These are phyloP conservation scores for Barbatosphaeria neglecta DNA, from an alignment of 495 filamentous ascomycete genomes.

Conservation along the genomic window DNA sequence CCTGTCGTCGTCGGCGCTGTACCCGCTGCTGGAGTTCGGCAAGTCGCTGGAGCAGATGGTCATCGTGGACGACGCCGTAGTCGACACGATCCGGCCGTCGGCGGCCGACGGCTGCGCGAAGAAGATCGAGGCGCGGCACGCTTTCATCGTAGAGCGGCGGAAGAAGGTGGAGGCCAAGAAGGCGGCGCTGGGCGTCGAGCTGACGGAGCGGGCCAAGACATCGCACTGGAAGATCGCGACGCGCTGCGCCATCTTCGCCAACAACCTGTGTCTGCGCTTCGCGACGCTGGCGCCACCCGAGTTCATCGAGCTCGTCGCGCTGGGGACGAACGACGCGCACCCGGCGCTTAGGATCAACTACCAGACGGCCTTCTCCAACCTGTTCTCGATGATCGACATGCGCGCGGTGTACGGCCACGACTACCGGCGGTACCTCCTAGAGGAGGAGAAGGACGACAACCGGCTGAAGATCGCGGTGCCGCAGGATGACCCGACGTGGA, in stretches of 20 bases:
- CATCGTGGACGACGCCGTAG: constrained; percentile 61
- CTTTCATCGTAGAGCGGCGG: constrained; percentile 61
- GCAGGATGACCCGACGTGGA: constrained; percentile 63
- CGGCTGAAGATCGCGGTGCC: constrained; percentile 63
- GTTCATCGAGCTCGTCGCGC: constrained; percentile 73
- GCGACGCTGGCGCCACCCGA: constrained; percentile 71
- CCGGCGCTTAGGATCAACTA: constrained; percentile 76
- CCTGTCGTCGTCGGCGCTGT: constrained; percentile 67
- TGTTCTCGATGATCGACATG: constrained; percentile 75
- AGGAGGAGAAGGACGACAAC: constrained; percentile 61
- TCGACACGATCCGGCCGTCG: constrained; percentile 69
- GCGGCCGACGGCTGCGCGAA: constrained; percentile 49
- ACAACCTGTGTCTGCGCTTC: constrained; percentile 80
- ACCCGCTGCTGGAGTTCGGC: constrained; percentile 84
- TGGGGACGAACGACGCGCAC: constrained; percentile 80
- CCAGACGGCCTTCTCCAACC: constrained; percentile 60
- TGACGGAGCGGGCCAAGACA: constrained; percentile 62
- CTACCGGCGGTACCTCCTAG: constrained; percentile 72
- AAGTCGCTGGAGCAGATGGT: constrained; percentile 76
- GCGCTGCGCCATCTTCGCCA: constrained; percentile 74
- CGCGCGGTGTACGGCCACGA: constrained; percentile 76
- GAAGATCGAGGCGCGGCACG: constrained; percentile 53
- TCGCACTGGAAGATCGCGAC: constrained; percentile 96
- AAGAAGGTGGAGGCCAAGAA: constrained; percentile 72
- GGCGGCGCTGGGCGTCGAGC: constrained; percentile 62